phyloP scores from a whole-genome alignment of 352 stramenopile genomes.

The Phytophthora cajani region DNA sequence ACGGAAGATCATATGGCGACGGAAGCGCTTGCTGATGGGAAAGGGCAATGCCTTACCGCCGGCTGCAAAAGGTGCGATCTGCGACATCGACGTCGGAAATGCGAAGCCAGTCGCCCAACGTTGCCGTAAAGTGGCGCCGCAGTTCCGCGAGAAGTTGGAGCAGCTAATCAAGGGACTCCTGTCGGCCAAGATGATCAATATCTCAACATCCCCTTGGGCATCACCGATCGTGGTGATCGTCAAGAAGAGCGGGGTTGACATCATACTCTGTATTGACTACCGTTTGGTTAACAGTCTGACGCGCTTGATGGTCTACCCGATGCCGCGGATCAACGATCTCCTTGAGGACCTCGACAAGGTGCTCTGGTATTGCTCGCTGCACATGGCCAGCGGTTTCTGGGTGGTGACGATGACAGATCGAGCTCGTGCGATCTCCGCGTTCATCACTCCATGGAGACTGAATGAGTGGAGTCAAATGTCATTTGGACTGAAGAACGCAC shows the following conservation, averaged over 20 bases:
- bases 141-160: constrained; percentile 20
- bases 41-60: constrained; percentile 23
- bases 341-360: too few species aligned
- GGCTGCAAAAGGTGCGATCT: constrained; percentile 1
- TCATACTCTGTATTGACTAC: constrained; percentile 31
- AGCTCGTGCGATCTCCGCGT: too few species aligned
- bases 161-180: constrained; percentile 20
- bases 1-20: constrained; percentile 1
- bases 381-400: too few species aligned
- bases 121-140: not conserved
- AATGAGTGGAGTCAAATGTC: too few species aligned
- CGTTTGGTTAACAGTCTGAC: constrained; percentile 10
- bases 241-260: constrained; percentile 29
- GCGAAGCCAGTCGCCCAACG: constrained; percentile 16
- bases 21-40: constrained; percentile 10
- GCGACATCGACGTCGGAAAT: constrained; percentile 22
- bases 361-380: too few species aligned
- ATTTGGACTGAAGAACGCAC: too few species aligned
- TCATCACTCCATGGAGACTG: too few species aligned
- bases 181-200: not conserved
- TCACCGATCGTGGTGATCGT: constrained; percentile 31
- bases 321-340: too few species aligned
- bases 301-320: constrained; percentile 2
- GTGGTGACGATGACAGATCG: too few species aligned
- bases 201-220: constrained; percentile 16